Evolutionary conservation across 305 asterid genomes (phyloP), one percentile per base, ranked within the genome.

Genomic region (Andrographis paniculata): DNA sequence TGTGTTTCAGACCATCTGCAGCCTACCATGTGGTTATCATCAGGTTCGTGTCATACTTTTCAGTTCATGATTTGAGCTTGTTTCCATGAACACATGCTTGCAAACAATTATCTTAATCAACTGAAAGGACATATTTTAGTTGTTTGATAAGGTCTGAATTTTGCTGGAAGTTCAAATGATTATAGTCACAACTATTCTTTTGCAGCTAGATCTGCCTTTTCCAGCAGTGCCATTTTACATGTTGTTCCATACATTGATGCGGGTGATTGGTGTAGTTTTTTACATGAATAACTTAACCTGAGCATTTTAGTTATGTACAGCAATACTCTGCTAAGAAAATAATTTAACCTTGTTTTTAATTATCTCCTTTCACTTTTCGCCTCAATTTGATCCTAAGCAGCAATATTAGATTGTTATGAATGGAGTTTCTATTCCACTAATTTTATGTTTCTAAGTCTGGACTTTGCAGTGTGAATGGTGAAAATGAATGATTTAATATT

Each of bases 1-100:
- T 28, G 89, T 79, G n/a, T 91, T 91, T 78, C 95, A 91, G 69
- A 74, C 91, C 1, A 71, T 87, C 46, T 91, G 87, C 62, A 83
- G 82, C 75, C 58, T 91, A 59, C 93, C 91, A 48, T 81, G 79
- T 14, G 96, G 96, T 66, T 87, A 64, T 70, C 94, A 91, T 68
- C 91, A 87, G 99, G 99, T 91, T 68, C 28, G 68, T 63, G 53
- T 31, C 58, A 40, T 43, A 20, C 16, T 50, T 51, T 50, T 21
- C 47, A 38, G 18, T 38, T 48, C 28, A 23, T 19, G 6, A 18
- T 53, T 48, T 37, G 37, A 23, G 56, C 55, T 20, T 6, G 38
- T 33, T 33, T 33, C 11, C n/a, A 2, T 33, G n/a, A n/a, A n/a
- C n/a, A n/a, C n/a, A n/a, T n/a, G n/a, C n/a, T n/a, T n/a, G n/a